Evolutionary conservation across 192 early-diverging fungal genomes (phyloP).

Genomic region (Physocladia obscura): DNA sequence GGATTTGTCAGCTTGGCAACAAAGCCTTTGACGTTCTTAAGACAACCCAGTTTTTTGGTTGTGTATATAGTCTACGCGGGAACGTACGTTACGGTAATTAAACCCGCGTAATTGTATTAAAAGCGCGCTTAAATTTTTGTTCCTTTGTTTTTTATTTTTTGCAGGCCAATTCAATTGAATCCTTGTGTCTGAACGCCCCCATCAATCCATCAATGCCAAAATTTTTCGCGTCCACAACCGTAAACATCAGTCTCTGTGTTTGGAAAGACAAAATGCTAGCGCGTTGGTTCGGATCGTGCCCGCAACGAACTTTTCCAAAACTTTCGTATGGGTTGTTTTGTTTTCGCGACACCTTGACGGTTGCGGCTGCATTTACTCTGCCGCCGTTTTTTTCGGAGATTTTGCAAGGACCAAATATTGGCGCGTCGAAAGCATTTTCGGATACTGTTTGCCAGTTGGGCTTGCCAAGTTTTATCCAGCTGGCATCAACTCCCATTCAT

Average conservation of each 20-base stretch:
- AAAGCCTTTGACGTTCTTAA: slow-evolving; percentile 25
- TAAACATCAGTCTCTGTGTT: slow-evolving; percentile 42
- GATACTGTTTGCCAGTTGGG: slow-evolving; percentile 40
- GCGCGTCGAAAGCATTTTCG: slow-evolving; percentile 8
- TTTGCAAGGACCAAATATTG: slow-evolving; percentile 5
- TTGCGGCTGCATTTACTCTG: slow-evolving; percentile 50
- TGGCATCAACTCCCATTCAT: slow-evolving; percentile 43
- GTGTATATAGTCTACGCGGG: slow-evolving; percentile 42
- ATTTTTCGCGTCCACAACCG: slow-evolving; percentile 39
- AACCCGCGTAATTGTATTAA: neutral
- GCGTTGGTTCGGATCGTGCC: slow-evolving; percentile 39
- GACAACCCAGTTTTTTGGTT: slow-evolving; percentile 36
- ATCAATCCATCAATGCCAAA: slow-evolving; percentile 38
- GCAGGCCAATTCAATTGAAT: slow-evolving; percentile 41
- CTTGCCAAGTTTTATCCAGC: slow-evolving; percentile 43
- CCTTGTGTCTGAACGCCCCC: slow-evolving; percentile 26
- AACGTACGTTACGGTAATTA: slow-evolving; percentile 39
- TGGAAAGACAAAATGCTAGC: slow-evolving; percentile 46
- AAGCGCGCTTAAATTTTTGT: neutral
- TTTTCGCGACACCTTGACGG: slow-evolving; percentile 41
- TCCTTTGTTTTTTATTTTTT: neutral
- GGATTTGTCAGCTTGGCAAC: slow-evolving; percentile 34
- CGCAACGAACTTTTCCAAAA: slow-evolving; percentile 35
- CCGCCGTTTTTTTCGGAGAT: slow-evolving; percentile 33
- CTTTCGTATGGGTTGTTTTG: slow-evolving; percentile 34